Evolutionary conservation across 208 protist genomes (phyloP).

Genomic region (Leishmania martiniquensis): DNA sequence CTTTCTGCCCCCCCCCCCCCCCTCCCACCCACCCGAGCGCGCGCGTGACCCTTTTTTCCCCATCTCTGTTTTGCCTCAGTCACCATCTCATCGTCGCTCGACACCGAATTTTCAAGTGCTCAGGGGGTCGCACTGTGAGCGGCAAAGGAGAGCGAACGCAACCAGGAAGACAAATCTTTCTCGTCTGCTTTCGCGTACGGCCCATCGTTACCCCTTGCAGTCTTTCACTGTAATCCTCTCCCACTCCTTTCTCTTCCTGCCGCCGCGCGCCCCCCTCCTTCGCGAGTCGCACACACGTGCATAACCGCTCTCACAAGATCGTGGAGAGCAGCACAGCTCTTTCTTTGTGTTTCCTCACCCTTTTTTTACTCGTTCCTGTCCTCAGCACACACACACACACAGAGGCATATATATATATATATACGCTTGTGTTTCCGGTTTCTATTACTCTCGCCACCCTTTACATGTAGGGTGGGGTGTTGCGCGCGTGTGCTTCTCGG

Average conservation of each 20-base stretch:
- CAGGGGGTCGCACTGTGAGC: background rate
- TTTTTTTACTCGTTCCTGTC: too few species aligned
- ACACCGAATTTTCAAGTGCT: background rate
- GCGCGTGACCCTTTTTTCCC: too few species aligned
- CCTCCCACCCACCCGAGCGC: background rate
- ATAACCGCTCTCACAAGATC: too few species aligned
- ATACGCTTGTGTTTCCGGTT: background rate
- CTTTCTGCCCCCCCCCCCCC: background rate
- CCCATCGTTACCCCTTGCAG: slow-evolving; percentile 1
- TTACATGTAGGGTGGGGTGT: background rate
- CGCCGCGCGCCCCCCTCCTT: background rate
- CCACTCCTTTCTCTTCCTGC: background rate
- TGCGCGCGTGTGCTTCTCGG: background rate
- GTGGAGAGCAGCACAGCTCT: too few species aligned
- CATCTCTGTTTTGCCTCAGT: too few species aligned
- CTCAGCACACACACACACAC: slow-evolving; percentile 4
- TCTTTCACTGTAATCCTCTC: background rate
- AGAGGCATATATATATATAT: slow-evolving; percentile 34
- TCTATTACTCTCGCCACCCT: background rate
- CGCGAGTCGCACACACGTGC: background rate
- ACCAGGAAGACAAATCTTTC: background rate
- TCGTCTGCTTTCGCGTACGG: slow-evolving; percentile 5
- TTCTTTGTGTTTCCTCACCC: background rate
- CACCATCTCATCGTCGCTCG: background rate
- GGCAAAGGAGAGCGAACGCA: background rate